Evolutionary conservation across 2,329 filamentous ascomycete species (phyloP), one percentile per base, ranked within the genome.

Genomic region (Lachnellula suecica): DNA sequence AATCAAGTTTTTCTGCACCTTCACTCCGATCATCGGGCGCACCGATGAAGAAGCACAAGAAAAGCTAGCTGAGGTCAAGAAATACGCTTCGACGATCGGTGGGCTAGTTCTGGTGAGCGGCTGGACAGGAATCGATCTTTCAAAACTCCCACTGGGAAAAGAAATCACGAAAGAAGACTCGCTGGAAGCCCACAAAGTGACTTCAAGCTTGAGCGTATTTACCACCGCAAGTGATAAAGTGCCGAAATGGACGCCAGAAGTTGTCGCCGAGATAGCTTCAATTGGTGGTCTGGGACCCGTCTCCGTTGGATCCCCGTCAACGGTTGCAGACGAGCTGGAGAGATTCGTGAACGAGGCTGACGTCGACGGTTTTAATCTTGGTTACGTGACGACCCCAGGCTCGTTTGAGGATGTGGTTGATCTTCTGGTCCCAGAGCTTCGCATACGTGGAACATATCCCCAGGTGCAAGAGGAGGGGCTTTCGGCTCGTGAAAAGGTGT

Each of bases 341-440:
- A 69, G 73, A 1, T 90, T 87, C 86, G 73, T 89, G 0, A 63
- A 72, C 15, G 85, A 88, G 65, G 85, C 83, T 0, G 87, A 88
- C 58, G 79, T 90, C 1, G 87, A 90, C 63, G 87, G 87, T 0
- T 91, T 91, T 69, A 91, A 91, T 63, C 78, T 90, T 66, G 82
- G 81, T 1, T 88, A 89, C 57, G 81, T 82, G 0, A 70, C 87
- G 11, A 85, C 84, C 60, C 85, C 85, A 0, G 78, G 81, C 45
- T 83, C 82, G 0, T 89, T 89, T 70, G 79, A 83, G 55, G 85
- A 89, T 59, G 82, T 89, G 7, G 78, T 83, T 20, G 82, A 88
- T 22, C 71, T 87, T 0, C 67, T 89, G 3, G 67, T 88, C 1
- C 86, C 85, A 0, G 86, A 88, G 58, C 72, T 89, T 13, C 76